Conservation (phyloP, 805 yeast genomes). For the Candida corydali region DNA sequence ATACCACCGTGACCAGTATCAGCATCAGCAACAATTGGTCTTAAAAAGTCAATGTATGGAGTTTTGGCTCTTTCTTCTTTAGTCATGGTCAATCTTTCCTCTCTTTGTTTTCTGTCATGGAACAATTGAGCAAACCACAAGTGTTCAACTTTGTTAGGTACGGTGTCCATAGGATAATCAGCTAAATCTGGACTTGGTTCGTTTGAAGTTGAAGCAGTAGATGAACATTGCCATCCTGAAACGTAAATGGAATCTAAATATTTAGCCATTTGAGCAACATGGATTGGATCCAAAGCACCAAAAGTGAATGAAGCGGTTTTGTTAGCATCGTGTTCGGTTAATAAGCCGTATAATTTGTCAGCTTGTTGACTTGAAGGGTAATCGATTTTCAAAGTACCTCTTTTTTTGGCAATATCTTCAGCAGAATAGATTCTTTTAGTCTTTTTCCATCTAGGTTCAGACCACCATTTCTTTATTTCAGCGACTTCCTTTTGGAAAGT, state of each 20-base stretch:
- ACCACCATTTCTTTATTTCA: slow-evolving; percentile 86
- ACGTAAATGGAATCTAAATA: slow-evolving; percentile 90
- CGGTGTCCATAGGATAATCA: slow-evolving; percentile 98
- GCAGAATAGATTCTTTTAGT: slow-evolving; percentile 87
- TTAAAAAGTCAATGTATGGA: slow-evolving; percentile 77
- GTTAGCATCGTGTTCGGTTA: slow-evolving; percentile 67
- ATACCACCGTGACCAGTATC: slow-evolving; percentile 99
- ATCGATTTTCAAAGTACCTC: slow-evolving; percentile 70
- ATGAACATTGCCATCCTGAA: slow-evolving; percentile 98
- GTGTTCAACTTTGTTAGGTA: slow-evolving; percentile 97
- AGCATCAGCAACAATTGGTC: slow-evolving; percentile 96
- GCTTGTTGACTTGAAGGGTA: slow-evolving; percentile 81
- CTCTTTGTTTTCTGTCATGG: slow-evolving; percentile 96
- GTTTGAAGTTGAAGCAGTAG: slow-evolving; percentile 94
- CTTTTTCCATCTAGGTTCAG: slow-evolving; percentile 84
- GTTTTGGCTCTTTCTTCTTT: slow-evolving; percentile 64
- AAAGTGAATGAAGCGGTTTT: slow-evolving; percentile 83
- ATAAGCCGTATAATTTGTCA: slow-evolving; percentile 68
- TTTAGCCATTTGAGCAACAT: slow-evolving; percentile 94
- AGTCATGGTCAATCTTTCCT: slow-evolving; percentile 65
- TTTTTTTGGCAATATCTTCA: slow-evolving; percentile 83
- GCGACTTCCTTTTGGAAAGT: slow-evolving; percentile 64
- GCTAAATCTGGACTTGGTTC: slow-evolving; percentile 99
- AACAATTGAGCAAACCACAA: slow-evolving; percentile 93
- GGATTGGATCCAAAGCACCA: slow-evolving; percentile 95